Conservation (phyloP, 2,329 filamentous ascomycete genomes). For the Trichoderma sp. region DNA sequence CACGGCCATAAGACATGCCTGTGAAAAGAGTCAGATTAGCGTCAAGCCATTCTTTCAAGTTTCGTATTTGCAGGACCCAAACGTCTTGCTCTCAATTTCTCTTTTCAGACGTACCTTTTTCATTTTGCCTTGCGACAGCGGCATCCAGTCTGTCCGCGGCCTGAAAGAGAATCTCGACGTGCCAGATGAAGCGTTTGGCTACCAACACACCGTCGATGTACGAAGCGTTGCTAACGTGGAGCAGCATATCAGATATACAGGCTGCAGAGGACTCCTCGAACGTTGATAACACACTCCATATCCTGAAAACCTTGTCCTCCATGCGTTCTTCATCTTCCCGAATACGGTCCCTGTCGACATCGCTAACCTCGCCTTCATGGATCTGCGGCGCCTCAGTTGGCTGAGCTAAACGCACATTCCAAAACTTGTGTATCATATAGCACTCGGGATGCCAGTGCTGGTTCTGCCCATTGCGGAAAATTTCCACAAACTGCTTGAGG, state of each 20-base stretch:
- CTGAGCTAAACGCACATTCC: slow-evolving; percentile 86
- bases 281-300: slow-evolving; percentile 95
- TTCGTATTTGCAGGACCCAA: not conserved
- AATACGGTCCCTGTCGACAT: slow-evolving; percentile 71
- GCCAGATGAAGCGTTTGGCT: slow-evolving; percentile 93
- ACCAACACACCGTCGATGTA: slow-evolving; percentile 95
- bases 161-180: slow-evolving; percentile 89
- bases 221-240: slow-evolving; percentile 96
- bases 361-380: slow-evolving; percentile 46
- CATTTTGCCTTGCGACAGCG: slow-evolving; percentile 66
- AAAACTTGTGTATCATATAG: slow-evolving; percentile 99
- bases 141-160: slow-evolving; percentile 84
- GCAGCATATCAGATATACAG: slow-evolving; percentile 97
- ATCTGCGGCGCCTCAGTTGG: slow-evolving; percentile 54
- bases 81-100: not conserved
- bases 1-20: slow-evolving; percentile 88
- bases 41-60: not conserved
- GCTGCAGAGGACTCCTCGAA: slow-evolving; percentile 98
- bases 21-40: not conserved
- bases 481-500: slow-evolving; percentile 98
- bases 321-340: slow-evolving; percentile 87
- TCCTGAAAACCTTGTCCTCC: slow-evolving; percentile 96
- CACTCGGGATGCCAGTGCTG: slow-evolving; percentile 99
- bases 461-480: slow-evolving; percentile 95
- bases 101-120: slow-evolving; percentile 65